Conservation (phyloP, 108 stramenopile genomes). For the Bacterosira constricta region DNA sequence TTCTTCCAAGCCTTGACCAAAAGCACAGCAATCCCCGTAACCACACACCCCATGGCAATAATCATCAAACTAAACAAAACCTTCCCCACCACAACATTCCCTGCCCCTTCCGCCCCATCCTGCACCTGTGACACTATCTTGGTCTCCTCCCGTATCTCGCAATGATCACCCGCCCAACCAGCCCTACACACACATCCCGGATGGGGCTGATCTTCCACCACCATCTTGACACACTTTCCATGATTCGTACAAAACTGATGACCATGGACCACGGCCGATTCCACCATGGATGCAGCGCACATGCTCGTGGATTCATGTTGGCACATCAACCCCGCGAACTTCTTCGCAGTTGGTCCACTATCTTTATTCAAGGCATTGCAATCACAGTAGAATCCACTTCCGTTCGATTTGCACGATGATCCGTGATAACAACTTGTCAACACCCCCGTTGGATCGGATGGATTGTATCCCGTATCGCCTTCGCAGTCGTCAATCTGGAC, state of each 20-base stretch:
- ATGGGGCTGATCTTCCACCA: conserved; percentile 9
- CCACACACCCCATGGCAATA: neutral
- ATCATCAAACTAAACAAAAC: neutral
- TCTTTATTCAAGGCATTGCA: neutral
- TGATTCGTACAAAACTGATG: conserved; percentile 29
- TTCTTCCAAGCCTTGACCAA: neutral
- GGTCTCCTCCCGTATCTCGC: neutral
- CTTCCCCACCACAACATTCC: conserved; percentile 5
- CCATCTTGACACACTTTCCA: conserved; percentile 15
- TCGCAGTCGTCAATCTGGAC: conserved; percentile 28
- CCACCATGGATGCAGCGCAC: conserved; percentile 14
- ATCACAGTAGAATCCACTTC: conserved; percentile 9
- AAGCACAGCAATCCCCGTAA: neutral
- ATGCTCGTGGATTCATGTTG: conserved; percentile 17
- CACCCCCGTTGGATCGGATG: neutral
- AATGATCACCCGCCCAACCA: conserved; percentile 14
- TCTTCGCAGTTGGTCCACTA: neutral
- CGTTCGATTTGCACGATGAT: neutral
- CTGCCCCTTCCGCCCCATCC: neutral
- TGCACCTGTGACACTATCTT: neutral
- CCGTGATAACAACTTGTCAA: neutral
- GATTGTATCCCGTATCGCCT: neutral
- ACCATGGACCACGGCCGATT: neutral
- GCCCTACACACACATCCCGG: conserved; percentile 15
- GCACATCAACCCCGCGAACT: conserved; percentile 23